A percentile compares a stretch with the other conserved stretches of the same genome.
Evolutionary conservation across 805 yeast genomes (phyloP).

Genomic region (Candida ipomoeae): DNA sequence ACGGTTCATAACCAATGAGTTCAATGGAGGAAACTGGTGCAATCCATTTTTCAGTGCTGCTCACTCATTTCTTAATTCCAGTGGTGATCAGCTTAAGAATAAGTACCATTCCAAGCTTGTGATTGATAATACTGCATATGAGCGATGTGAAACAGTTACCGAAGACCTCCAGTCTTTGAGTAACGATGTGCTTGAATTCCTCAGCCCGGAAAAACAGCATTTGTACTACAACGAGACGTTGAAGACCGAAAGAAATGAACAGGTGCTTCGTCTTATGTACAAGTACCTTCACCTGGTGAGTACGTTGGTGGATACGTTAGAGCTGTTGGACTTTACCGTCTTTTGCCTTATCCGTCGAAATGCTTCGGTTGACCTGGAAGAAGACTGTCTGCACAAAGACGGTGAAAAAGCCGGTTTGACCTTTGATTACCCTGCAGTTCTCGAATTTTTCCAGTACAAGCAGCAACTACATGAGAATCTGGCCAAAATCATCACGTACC

Average conservation of each 20-base stretch:
- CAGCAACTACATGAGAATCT: conserved; percentile 65
- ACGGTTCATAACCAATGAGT: conserved; percentile 59
- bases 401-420: conserved; percentile 21
- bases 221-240: conserved; percentile 33
- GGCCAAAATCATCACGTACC: conserved; percentile 56
- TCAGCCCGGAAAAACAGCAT: conserved; percentile 36
- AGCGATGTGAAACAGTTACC: conserved; percentile 31
- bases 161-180: conserved; percentile 37
- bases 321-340: conserved; percentile 59
- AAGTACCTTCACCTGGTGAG: conserved; percentile 48
- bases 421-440: conserved; percentile 48
- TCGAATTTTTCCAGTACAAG: conserved; percentile 73
- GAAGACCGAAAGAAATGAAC: conserved; percentile 45
- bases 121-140: conserved; percentile 48
- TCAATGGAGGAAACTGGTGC: conserved; percentile 77
- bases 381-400: conserved; percentile 3
- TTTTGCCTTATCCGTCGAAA: conserved; percentile 41
- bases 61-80: conserved; percentile 35
- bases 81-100: conserved; percentile 42
- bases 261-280: conserved; percentile 50
- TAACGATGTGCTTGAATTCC: conserved; percentile 37
- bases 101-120: conserved; percentile 41
- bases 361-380: conserved; percentile 12
- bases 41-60: conserved; percentile 55
- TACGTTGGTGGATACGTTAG: conserved; percentile 49